A percentile compares a stretch with the other conserved stretches of the same genome.
phyloP scores from a whole-genome alignment of 1,284 basidiomycete species.

The Schizopora paradoxa region DNA sequence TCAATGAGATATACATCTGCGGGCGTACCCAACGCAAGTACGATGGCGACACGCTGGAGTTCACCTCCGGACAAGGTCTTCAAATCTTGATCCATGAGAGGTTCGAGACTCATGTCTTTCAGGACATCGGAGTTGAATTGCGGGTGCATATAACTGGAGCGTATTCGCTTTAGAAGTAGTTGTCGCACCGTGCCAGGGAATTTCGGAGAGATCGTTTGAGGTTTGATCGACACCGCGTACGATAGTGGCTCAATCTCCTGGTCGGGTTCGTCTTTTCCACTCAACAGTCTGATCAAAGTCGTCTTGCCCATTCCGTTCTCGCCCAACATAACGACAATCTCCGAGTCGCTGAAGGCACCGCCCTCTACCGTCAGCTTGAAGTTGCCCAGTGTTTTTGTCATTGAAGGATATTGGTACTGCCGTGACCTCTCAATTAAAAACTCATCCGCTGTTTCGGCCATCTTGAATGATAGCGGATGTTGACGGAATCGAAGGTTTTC shows the following conservation, averaged over 20 bases:
- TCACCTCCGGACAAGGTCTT: conserved; percentile 96
- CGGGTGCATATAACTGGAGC: conserved; percentile 90
- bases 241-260: conserved; percentile 74
- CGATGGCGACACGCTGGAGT: conserved; percentile 92
- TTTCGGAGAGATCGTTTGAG: conserved; percentile 93
- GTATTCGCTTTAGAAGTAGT: conserved; percentile 91
- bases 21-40: conserved; percentile 82
- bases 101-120: conserved; percentile 92
- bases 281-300: conserved; percentile 89
- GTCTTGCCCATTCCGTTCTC: conserved; percentile 99
- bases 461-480: conserved; percentile 92
- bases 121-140: conserved; percentile 96
- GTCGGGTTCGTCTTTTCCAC: conserved; percentile 87
- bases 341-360: conserved; percentile 90
- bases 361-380: conserved; percentile 91
- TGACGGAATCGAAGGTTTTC: conserved; percentile 96
- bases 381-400: conserved; percentile 90
- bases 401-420: conserved; percentile 84
- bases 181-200: conserved; percentile 92
- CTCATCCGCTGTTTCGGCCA: conserved; percentile 92
- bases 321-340: conserved; percentile 96
- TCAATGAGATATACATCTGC: conserved; percentile 86
- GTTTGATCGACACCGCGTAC: conserved; percentile 86
- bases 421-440: conserved; percentile 76
- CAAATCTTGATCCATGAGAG: conserved; percentile 93